Percentiles rank a stretch among this genome's conserved stretches.
Conservation (phyloP, 768 basidiomycete genomes). For the Strobilomyces confusus region DNA sequence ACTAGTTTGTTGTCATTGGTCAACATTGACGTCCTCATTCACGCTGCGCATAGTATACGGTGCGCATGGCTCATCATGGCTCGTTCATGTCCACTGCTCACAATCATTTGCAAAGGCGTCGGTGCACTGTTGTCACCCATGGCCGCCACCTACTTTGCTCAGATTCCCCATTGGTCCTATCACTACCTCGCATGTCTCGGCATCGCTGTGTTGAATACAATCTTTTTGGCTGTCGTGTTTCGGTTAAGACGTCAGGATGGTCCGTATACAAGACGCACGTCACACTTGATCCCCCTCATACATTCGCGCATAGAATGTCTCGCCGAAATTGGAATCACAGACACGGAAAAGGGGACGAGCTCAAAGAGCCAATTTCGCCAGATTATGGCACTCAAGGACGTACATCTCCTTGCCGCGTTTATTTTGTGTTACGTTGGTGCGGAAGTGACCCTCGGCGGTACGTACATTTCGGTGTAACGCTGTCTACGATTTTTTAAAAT, state of each 20-base stretch:
- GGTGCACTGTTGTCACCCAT: slow-evolving; percentile 1
- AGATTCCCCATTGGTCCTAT: neutral
- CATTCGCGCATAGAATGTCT: neutral
- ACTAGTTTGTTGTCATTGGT: slow-evolving; percentile 26
- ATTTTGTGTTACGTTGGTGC: neutral
- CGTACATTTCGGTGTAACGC: neutral
- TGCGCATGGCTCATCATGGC: neutral
- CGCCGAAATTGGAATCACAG: neutral
- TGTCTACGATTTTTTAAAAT: neutral
- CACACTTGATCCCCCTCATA: neutral
- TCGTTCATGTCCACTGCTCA: neutral
- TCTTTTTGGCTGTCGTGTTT: neutral
- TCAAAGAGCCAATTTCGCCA: neutral
- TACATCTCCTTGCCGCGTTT: slow-evolving; percentile 1
- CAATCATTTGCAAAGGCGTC: neutral
- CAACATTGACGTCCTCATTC: neutral
- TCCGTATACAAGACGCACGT: neutral
- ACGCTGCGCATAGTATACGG: neutral
- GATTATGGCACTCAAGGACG: neutral
- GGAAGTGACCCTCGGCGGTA: slow-evolving; percentile 3
- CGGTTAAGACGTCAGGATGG: slow-evolving; percentile 1
- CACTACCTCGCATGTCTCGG: neutral
- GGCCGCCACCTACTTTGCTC: neutral
- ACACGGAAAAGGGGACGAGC: neutral
- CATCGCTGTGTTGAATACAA: neutral